These are phyloP conservation scores for Myochromella boudieri DNA, from an alignment of 768 basidiomycete species.

Conservation along the genomic window DNA sequence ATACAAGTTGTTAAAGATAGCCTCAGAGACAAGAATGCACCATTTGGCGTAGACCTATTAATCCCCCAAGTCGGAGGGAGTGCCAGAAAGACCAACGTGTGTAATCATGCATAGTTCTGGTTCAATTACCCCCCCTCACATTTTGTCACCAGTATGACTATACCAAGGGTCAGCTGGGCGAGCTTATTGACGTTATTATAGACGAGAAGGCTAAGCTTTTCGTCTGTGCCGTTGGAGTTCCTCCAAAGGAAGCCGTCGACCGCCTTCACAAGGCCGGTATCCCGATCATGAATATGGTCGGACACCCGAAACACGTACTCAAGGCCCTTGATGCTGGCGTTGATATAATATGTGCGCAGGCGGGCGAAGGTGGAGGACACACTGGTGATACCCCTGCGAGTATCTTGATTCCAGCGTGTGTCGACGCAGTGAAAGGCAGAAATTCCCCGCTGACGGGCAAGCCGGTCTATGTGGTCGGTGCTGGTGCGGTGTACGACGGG, in stretches of 20 bases:
- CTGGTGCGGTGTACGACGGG: conserved; percentile 90
- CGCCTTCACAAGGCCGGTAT: conserved; percentile 83
- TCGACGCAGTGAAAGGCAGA: conserved; percentile 77
- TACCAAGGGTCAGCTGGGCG: conserved; percentile 81
- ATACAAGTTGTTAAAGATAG: conserved; percentile 72
- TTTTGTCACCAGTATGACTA: conserved; percentile 66
- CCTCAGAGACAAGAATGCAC: conserved; percentile 70
- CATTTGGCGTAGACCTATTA: conserved; percentile 91
- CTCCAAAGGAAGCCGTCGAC: conserved; percentile 78
- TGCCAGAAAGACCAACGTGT: conserved; percentile 89
- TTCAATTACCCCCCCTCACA: background rate
- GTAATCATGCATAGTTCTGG: background rate
- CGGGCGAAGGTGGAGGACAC: conserved; percentile 88
- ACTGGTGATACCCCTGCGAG: conserved; percentile 84
- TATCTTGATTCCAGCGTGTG: conserved; percentile 88
- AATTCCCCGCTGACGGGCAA: conserved; percentile 79
- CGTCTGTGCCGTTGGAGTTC: conserved; percentile 89
- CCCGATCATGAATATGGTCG: conserved; percentile 93
- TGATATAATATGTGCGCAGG: conserved; percentile 93
- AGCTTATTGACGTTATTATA: conserved; percentile 88
- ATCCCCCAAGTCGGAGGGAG: conserved; percentile 84
- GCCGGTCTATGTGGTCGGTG: conserved; percentile 86
- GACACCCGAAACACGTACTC: conserved; percentile 87
- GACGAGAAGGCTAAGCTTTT: conserved; percentile 88
- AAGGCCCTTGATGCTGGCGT: conserved; percentile 84